Evolutionary conservation across 805 yeast species (phyloP), one percentile per base, ranked within the genome.

Genomic region (Candida ulmi): DNA sequence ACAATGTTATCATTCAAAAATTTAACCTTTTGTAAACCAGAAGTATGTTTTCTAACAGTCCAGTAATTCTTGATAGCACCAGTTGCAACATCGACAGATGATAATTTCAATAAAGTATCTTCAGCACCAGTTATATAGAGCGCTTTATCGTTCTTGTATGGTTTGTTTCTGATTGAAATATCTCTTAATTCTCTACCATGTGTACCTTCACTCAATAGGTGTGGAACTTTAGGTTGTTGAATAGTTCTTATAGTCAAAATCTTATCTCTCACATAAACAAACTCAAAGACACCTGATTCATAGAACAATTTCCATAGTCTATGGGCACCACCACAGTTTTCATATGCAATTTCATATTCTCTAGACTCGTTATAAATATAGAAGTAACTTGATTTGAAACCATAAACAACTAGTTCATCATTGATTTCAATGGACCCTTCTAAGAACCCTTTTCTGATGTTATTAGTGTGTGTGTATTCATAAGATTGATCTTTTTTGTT

Each of bases 111-210:
- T 0, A 87, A 74, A 0, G 97, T 84, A 55, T 93, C 99, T 58
- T 93, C 99, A 0, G 96, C 80, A 5, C 88, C 98, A 5, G 91
- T 78, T 25, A 86, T 72, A 17, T 88, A 54, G 4, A 83, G 51
- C 0, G 62, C 62, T 36, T 61, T 59, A 1, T 24, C 35, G 0
- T 45, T 37, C 8, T 58, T 57, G 9, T 36, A 26, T 3, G 40
- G 45, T 8, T 45, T 33, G 0, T 72, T 62, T 8, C 75, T 68
- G n/a, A 81, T 68, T 2, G 83, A 71, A 13, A 90, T 66, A 40
- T 80, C 85, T 48, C 99, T 70, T 6, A 91, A 76, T 59, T 93
- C 99, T 46, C 98, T 72, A 1, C 99, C 99, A 59, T 93, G 98
- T 1, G 87, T 71, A 0, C 97, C 96, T 9, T 69, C 63, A 27